phyloP scores from a whole-genome alignment of 1,139 yeast genomes.

The Geotrichum bryndzae region DNA sequence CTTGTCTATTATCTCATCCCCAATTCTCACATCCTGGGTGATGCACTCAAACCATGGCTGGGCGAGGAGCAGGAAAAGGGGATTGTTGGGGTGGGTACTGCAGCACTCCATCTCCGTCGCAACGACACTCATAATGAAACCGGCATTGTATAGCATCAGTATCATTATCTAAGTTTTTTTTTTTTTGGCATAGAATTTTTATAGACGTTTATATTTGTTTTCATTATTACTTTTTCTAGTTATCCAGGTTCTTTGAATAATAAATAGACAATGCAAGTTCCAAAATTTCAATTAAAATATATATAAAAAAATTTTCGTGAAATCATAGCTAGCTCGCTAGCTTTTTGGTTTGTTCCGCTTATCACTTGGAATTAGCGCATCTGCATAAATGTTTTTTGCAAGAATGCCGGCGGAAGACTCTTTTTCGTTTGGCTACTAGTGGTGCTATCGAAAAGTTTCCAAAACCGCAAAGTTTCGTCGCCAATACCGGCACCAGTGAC shows the following conservation, averaged over 20 bases:
- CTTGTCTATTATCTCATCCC: conserved; percentile 38
- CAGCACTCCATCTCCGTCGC: not conserved
- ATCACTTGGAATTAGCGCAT: not conserved
- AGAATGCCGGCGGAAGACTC: not conserved
- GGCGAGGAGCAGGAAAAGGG: conserved; percentile 39
- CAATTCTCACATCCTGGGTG: conserved; percentile 33
- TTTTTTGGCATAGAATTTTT: too few species aligned
- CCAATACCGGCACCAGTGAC: conserved; percentile 87
- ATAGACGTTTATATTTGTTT: not conserved
- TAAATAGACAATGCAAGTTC: too few species aligned
- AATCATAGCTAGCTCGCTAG: not conserved
- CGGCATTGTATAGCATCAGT: not conserved
- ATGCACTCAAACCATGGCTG: conserved; percentile 43
- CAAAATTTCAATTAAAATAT: too few species aligned
- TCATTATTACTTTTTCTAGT: too few species aligned
- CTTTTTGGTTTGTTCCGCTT: not conserved
- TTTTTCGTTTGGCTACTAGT: not conserved
- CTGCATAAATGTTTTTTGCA: not conserved
- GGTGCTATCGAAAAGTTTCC: conserved; percentile 80
- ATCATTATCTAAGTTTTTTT: not conserved
- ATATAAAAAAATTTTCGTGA: not conserved
- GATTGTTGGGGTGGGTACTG: conserved; percentile 21
- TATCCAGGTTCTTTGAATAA: too few species aligned
- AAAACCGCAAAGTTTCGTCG: conserved; percentile 88
- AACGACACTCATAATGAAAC: not conserved